Base-by-base conservation (phyloP, 1,284 basidiomycete species). In the Ceratobasidium sp. region DNA sequence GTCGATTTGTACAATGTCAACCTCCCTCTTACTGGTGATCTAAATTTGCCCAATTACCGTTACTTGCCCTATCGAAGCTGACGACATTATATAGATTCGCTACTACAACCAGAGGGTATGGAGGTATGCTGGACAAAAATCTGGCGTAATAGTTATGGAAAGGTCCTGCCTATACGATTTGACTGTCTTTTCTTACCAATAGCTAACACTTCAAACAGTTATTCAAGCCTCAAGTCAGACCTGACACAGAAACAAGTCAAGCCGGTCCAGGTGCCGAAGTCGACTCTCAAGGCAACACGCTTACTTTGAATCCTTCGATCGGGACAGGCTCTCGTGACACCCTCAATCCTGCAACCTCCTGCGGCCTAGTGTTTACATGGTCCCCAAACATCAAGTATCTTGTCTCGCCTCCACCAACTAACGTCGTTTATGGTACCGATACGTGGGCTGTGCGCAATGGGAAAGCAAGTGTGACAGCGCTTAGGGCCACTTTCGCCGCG, bases 1-100 rank as follows among this genome's bases (percentile, higher is more conserved):
- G 87, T 93, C 31, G 93, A 94, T 80, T 84, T 96, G 15, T 95
- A 95, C 84, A 93, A 86, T 79, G 84, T 96, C 78, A 95, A 96
- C 81, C 88, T 95, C 41, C 94, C 94, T 27, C 86, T 94, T 83
- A 85, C 94, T 74, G 85, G 66, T 71, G 17, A 71, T 53, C 48
- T 27, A 7, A 29, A 6, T 44, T 4, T 24, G 19, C 8, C 5
- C 27, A 14, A 27, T 19, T 19, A 29, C 5, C 36, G 33, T 6
- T 36, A 2, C 36, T 45, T 44, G 33, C n/a, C n/a, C n/a, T n/a
- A n/a, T n/a, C n/a, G n/a, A n/a, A n/a, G n/a, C n/a, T n/a, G n/a
- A n/a, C n/a, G n/a, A n/a, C n/a, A n/a, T n/a, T n/a, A 1, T 24
- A 6, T 19, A 71, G 66, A 88, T 50, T 85, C 83, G 41, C 86